Conservation (phyloP, 768 basidiomycete genomes). For the Mycena capillaripes region DNA sequence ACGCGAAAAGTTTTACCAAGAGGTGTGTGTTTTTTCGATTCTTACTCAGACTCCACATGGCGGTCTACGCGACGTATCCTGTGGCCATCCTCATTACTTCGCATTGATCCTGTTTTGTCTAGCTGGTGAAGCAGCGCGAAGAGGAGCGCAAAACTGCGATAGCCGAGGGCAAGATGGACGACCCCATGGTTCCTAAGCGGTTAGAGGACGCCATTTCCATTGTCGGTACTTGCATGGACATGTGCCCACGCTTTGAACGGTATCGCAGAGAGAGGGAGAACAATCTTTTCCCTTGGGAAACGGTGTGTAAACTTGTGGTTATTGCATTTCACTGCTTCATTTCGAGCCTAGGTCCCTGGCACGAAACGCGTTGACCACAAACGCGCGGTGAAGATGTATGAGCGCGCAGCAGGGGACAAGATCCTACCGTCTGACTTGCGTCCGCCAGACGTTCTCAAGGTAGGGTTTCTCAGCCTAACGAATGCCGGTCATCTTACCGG, state of each 20-base stretch:
- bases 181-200: slow-evolving; percentile 82
- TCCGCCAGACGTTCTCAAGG: slow-evolving; percentile 87
- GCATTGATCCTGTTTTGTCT: slow-evolving; percentile 13
- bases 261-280: slow-evolving; percentile 92
- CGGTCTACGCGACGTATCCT: slow-evolving; percentile 5
- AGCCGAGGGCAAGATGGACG: slow-evolving; percentile 88
- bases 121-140: slow-evolving; percentile 85
- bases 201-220: slow-evolving; percentile 94
- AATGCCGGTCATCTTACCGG: slow-evolving; percentile 18
- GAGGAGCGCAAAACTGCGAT: slow-evolving; percentile 81
- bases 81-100: not conserved
- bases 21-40: slow-evolving; percentile 61
- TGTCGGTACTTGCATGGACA: slow-evolving; percentile 91
- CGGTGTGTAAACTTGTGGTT: slow-evolving; percentile 68
- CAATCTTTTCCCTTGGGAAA: slow-evolving; percentile 89
- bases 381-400: slow-evolving; percentile 94
- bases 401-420: slow-evolving; percentile 95
- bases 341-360: slow-evolving; percentile 72
- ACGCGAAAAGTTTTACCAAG: slow-evolving; percentile 77
- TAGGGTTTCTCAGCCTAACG: slow-evolving; percentile 43
- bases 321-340: slow-evolving; percentile 48
- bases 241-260: slow-evolving; percentile 96
- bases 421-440: slow-evolving; percentile 92
- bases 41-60: not conserved
- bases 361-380: slow-evolving; percentile 90